These are phyloP conservation scores for Ogataea haglerorum DNA, from an alignment of 805 yeast species.

Conservation along the genomic window DNA sequence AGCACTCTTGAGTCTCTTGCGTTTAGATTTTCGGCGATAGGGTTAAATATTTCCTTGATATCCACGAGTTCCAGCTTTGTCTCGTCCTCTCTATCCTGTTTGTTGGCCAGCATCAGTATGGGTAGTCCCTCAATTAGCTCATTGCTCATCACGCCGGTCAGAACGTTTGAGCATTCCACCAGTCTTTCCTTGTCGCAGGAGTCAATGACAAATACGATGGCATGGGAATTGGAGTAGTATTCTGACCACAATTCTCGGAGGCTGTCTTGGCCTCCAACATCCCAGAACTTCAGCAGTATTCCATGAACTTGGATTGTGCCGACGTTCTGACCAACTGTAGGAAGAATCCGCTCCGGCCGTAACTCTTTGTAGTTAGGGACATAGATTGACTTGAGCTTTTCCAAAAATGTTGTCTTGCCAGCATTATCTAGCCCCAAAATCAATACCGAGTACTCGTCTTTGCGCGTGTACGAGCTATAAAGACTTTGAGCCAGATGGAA, in stretches of 20 bases:
- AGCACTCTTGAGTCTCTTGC: slow-evolving; percentile 90
- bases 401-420: slow-evolving; percentile 84
- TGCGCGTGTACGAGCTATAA: slow-evolving; percentile 14
- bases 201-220: slow-evolving; percentile 88
- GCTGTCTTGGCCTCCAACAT: slow-evolving; percentile 92
- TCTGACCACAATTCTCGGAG: slow-evolving; percentile 82
- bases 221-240: slow-evolving; percentile 84
- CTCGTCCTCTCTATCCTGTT: slow-evolving; percentile 66
- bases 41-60: slow-evolving; percentile 78
- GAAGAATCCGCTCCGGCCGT: slow-evolving; percentile 65
- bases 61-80: slow-evolving; percentile 71
- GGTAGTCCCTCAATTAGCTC: slow-evolving; percentile 77
- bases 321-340: slow-evolving; percentile 94
- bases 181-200: slow-evolving; percentile 81
- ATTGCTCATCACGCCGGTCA: slow-evolving; percentile 54
- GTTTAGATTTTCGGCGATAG: slow-evolving; percentile 75
- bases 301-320: slow-evolving; percentile 39
- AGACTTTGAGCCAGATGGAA: slow-evolving; percentile 17
- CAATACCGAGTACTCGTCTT: slow-evolving; percentile 58
- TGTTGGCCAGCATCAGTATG: slow-evolving; percentile 90
- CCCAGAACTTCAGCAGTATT: slow-evolving; percentile 78
- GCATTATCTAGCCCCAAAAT: slow-evolving; percentile 93
- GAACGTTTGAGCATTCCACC: slow-evolving; percentile 72
- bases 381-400: slow-evolving; percentile 57
- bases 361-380: slow-evolving; percentile 42